Evolutionary conservation across 2,329 filamentous ascomycete species (phyloP).

Genomic region (Aspergillaceae sp.): DNA sequence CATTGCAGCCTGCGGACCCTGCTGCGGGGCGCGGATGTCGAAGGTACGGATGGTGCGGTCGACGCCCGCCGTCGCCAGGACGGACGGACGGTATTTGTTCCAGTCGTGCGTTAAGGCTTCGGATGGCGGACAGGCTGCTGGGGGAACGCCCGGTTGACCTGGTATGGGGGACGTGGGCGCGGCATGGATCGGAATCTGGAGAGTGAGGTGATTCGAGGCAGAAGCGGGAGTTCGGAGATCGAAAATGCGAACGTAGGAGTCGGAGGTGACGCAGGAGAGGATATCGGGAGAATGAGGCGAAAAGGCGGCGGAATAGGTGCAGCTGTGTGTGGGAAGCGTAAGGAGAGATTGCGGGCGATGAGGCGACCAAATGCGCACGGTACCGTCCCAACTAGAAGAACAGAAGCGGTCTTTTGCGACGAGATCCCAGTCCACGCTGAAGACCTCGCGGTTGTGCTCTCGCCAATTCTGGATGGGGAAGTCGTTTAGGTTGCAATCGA

Average conservation of each 20-base stretch:
- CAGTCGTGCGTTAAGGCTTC: conserved; percentile 94
- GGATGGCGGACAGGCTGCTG: conserved; percentile 49
- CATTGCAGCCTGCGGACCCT: conserved; percentile 65
- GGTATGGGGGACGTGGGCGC: conserved; percentile 45
- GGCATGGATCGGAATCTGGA: conserved; percentile 75
- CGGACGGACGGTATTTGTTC: conserved; percentile 89
- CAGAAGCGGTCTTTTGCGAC: conserved; percentile 84
- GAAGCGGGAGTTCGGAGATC: conserved; percentile 81
- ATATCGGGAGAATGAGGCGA: conserved; percentile 79
- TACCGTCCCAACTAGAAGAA: conserved; percentile 92
- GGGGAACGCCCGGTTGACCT: conserved; percentile 26
- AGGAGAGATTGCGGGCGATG: conserved; percentile 63
- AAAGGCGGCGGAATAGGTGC: conserved; percentile 89
- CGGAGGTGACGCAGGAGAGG: conserved; percentile 78
- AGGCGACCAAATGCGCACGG: conserved; percentile 91
- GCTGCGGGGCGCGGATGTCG: conserved; percentile 69
- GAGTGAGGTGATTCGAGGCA: conserved; percentile 77
- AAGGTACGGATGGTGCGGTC: conserved; percentile 83
- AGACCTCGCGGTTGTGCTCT: conserved; percentile 88
- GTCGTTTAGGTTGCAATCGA: conserved; percentile 69
- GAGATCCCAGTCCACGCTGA: conserved; percentile 87
- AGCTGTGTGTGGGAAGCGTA: conserved; percentile 84
- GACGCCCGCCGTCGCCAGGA: conserved; percentile 82
- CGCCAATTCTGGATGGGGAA: conserved; percentile 89
- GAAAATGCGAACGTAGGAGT: conserved; percentile 82